Conservation (phyloP, 2,329 filamentous ascomycete genomes). For the Xylaria sp. region DNA sequence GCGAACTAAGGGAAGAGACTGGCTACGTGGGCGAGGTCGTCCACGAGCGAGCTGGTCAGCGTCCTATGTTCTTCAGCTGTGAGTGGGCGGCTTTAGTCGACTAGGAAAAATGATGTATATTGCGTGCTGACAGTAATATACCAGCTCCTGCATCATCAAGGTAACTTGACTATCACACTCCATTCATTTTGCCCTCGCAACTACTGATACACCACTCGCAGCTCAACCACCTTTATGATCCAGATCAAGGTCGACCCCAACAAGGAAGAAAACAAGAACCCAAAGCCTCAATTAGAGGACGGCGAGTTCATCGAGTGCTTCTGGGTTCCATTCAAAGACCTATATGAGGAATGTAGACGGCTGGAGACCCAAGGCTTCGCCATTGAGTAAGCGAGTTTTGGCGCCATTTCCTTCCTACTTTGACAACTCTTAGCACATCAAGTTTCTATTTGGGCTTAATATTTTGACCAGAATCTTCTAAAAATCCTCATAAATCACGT, state of each 20-base stretch:
- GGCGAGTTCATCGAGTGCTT: slow-evolving; percentile 60
- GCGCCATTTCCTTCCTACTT: too few relatives aligned
- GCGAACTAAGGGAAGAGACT: slow-evolving; percentile 48
- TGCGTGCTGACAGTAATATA: slow-evolving; percentile 8
- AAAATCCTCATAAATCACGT: too few relatives aligned
- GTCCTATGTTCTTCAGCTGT: slow-evolving; percentile 40
- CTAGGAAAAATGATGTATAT: not conserved
- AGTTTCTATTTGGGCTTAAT: too few relatives aligned
- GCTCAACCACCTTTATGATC: slow-evolving; percentile 43
- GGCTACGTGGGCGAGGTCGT: slow-evolving; percentile 46
- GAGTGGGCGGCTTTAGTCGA: slow-evolving; percentile 11
- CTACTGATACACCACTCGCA: not conserved
- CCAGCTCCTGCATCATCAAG: slow-evolving; percentile 39
- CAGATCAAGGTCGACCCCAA: slow-evolving; percentile 53
- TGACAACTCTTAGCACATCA: too few relatives aligned
- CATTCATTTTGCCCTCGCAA: not conserved
- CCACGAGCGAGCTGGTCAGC: slow-evolving; percentile 28
- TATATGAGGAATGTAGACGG: slow-evolving; percentile 51
- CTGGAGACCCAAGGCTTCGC: slow-evolving; percentile 46
- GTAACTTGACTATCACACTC: slow-evolving; percentile 17
- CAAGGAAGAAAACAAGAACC: slow-evolving; percentile 51
- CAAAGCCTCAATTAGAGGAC: slow-evolving; percentile 53
- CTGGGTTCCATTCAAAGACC: slow-evolving; percentile 51
- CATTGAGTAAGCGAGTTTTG: too few relatives aligned
- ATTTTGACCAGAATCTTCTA: too few relatives aligned